phyloP scores from a whole-genome alignment of 768 basidiomycete species.

The Naganishia friedmannii region DNA sequence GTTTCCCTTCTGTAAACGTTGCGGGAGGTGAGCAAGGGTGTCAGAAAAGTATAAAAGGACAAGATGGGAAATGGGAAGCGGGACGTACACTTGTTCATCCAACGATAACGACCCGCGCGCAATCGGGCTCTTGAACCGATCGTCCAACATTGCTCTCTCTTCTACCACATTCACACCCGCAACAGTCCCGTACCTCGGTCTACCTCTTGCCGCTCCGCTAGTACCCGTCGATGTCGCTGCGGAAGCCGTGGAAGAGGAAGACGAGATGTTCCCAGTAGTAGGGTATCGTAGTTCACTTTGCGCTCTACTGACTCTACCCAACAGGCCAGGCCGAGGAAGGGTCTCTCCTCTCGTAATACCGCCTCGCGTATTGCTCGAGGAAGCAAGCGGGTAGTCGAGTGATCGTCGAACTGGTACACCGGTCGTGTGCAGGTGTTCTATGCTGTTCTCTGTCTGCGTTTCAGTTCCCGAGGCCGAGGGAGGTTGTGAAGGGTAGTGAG shows the following conservation, averaged over 20 bases:
- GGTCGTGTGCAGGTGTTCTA: neutral
- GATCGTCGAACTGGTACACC: slow-evolving; percentile 5
- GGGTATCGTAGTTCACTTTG: slow-evolving; percentile 15
- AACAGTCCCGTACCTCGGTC: slow-evolving; percentile 2
- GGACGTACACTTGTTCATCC: neutral
- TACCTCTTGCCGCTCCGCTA: neutral
- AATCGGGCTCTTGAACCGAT: neutral
- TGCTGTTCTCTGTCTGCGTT: neutral
- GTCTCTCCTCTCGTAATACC: neutral
- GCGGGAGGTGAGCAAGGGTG: neutral
- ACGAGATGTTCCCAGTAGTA: no score
- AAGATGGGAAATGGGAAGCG: neutral
- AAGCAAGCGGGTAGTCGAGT: neutral
- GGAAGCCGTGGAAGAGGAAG: no score
- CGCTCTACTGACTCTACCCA: neutral
- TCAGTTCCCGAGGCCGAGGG: no score
- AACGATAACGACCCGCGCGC: neutral
- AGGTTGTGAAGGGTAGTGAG: no score
- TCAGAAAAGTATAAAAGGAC: no score
- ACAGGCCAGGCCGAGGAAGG: neutral
- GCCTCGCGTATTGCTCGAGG: neutral
- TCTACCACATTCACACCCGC: neutral
- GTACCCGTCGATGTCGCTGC: no score
- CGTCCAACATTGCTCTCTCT: neutral
- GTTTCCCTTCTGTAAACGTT: slow-evolving; percentile 5